A percentile compares a stretch with the other conserved stretches of the same genome.
Conservation (phyloP, 441 rosid genomes). For the Breynia disticha region DNA sequence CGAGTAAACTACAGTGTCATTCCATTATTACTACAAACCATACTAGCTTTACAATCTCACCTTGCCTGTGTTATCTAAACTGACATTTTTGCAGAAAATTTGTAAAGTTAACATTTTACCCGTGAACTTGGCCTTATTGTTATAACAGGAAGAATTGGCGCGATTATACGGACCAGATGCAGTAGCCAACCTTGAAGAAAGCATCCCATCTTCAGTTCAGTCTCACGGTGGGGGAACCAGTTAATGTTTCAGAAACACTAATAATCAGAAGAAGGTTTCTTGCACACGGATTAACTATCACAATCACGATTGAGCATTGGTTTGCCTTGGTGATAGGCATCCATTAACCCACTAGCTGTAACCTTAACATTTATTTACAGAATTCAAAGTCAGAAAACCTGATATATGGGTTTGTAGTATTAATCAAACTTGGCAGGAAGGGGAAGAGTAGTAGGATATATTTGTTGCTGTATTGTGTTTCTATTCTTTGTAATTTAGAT, state of each 20-base stretch:
- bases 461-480: too few relatives aligned
- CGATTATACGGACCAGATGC: conserved; percentile 66
- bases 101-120: not conserved
- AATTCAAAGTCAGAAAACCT: not conserved
- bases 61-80: not conserved
- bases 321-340: conserved; percentile 31
- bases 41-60: too few relatives aligned
- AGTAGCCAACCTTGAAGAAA: conserved; percentile 49
- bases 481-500: too few relatives aligned
- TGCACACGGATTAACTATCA: conserved; percentile 12
- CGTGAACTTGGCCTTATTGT: not conserved
- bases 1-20: too few relatives aligned
- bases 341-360: conserved; percentile 26
- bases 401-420: too few relatives aligned
- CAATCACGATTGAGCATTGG: conserved; percentile 3
- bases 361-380: conserved; percentile 15
- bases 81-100: not conserved
- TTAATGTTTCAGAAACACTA: not conserved
- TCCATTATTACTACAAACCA: too few relatives aligned
- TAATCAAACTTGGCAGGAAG: too few relatives aligned
- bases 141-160: conserved; percentile 71
- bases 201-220: conserved; percentile 24
- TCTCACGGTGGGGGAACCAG: conserved; percentile 26
- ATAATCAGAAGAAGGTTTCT: conserved; percentile 9
- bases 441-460: too few relatives aligned